Base-by-base conservation (phyloP, 2,329 filamentous ascomycete species). In the Paraphoma sp. region DNA sequence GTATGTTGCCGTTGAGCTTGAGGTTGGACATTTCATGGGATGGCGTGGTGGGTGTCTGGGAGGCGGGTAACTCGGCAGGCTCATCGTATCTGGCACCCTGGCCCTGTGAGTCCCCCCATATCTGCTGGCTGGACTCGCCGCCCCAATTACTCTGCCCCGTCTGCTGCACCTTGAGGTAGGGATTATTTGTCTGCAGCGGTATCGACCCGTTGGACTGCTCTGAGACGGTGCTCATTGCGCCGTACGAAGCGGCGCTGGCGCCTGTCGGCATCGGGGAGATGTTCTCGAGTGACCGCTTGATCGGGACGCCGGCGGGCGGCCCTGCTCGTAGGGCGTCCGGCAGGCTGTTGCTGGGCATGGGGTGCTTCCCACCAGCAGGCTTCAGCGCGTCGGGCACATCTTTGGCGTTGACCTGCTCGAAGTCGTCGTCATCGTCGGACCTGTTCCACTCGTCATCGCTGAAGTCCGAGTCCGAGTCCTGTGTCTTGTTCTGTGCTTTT, bases 181-280 rank as follows among this genome's bases (percentile, higher is more conserved):
- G 79, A 53, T 81, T 81, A 57, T 80, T 78, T 3, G 78, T 79
- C 55, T 78, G 63, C 17, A 79, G 60, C 1, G 73, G 70, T 33
- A 71, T 53, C 2, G 73, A 73, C 17, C 63, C 62, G 18, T 59
- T 64, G 1, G 65, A 68, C 17, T 64, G 65, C 41, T 63, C 65
- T 0, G 75, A 76, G 44, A 67, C 62, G 17, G 64, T 73, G 63
- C 73, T 76, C 10, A 53, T 59, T 17, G 66, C 64, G 30, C 71
- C 67, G 36, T 64, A 72, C 2, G 72, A 74, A 23, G 65, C 63
- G 14, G 68, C 54, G 36, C 62, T 71, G 18, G 70, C 63, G 9
- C 72, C 70, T 2, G 69, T 73, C 8, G 66, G 68, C 56, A 73
- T 70, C 28, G 69, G 67, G 2, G 63, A 68, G 16, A 73, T 67